A percentile compares a stretch with the other conserved stretches of the same genome.
phyloP scores from a whole-genome alignment of 768 basidiomycete genomes.

The Tubosaeta brunneosetosa region DNA sequence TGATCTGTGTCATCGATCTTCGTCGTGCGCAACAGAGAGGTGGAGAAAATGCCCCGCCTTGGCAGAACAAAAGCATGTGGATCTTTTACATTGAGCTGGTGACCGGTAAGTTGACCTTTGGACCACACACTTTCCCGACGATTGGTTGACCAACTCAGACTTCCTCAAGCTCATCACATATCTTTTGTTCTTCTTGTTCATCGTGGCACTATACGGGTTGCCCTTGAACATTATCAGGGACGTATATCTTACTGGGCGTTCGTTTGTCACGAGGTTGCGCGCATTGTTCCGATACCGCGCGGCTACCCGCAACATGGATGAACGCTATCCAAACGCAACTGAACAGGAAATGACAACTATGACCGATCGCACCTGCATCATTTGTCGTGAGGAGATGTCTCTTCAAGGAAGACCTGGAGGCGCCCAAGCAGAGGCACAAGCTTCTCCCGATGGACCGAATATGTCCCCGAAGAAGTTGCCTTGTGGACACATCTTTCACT shows the following conservation, averaged over 20 bases:
- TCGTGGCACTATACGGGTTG: constrained; percentile 90
- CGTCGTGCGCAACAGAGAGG: constrained; percentile 72
- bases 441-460: constrained; percentile 67
- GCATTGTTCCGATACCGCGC: constrained; percentile 90
- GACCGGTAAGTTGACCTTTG: constrained; percentile 57
- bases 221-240: constrained; percentile 97
- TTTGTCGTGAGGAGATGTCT: constrained; percentile 95
- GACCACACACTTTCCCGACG: constrained; percentile 5
- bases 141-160: constrained; percentile 45
- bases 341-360: constrained; percentile 74
- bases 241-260: constrained; percentile 92
- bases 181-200: constrained; percentile 88
- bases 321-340: constrained; percentile 89
- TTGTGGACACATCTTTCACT: constrained; percentile 98
- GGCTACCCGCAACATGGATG: constrained; percentile 95
- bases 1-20: constrained; percentile 76
- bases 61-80: constrained; percentile 99
- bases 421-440: constrained; percentile 16
- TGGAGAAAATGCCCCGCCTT: constrained; percentile 81
- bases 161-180: constrained; percentile 92
- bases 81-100: constrained; percentile 90
- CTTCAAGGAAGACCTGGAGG: constrained; percentile 32
- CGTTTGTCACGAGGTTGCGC: constrained; percentile 81
- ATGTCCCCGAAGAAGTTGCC: constrained; percentile 95
- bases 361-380: constrained; percentile 93